Base-by-base conservation (phyloP, 768 basidiomycete species). In the Sporobolomyces phaffii region DNA sequence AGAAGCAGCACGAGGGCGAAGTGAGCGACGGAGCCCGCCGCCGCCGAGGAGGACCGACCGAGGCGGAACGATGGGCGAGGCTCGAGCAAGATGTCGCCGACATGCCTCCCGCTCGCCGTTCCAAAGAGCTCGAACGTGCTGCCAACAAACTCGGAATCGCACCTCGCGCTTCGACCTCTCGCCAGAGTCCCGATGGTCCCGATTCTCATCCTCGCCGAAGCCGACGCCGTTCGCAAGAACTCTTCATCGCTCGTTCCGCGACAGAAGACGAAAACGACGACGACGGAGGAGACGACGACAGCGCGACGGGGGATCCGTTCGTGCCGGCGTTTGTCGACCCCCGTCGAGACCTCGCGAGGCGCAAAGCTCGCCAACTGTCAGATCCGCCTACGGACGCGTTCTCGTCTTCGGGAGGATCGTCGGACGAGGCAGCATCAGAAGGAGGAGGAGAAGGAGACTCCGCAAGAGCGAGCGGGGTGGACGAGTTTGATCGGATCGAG, bases 361-460 rank as follows among this genome's bases (percentile, higher is more conserved):
- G 52, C 29, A 54, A 60, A 31, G 11, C 5, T 45, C 59, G 59
- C 34, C 47, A 60, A 22, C 31, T 54, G 0, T 56, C 65, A 10
- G 53, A 54, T 33, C 59, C 65, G 5, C 65, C 65, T 29, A 66
- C 65, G 9, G 52, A 54, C 36, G 65, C 58, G 1, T 66, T 60
- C 59, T 54, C 52, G 18, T 60, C 59, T 13, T 48, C 44, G 15
- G 65, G 60, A 52, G 65, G 59, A 11, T n/a, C n/a, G 2, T 34
- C 34, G 4, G 59, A 43, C 3, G 62, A 50, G 5, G 31, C 20
- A 5, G 28, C 28, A 31, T 3, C 28, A 2, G 38, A 22, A 26
- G 22, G 63, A 8, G n/a, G 38, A 29, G 41, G 51, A 44, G 8
- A 56, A 56, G 54, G 26, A 43, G n/a, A 40, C n/a, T n/a, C n/a